Base-by-base conservation (phyloP, 208 protist species). In the Crithidia expoeki region DNA sequence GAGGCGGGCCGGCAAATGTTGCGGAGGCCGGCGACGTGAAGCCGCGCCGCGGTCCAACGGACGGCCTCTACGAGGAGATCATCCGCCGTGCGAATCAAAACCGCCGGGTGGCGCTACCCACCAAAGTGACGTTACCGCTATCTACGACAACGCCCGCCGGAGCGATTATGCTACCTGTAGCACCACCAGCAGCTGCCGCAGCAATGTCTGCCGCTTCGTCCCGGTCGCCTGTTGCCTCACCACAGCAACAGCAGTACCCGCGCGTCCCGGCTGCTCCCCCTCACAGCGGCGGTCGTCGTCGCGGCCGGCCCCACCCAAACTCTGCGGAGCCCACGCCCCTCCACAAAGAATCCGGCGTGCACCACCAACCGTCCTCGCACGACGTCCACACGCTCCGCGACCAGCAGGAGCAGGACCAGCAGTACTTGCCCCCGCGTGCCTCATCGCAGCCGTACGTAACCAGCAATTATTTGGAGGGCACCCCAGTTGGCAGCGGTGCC, bases 271-370 rank as follows among this genome's bases (percentile, higher is more conserved):
- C 44, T 19, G 16, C 44, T 49, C 10, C 44, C 16, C 10, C 44
- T 49, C 10, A 7, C 4, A 34, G 42, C 33, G 34, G 32, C 2
- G 51, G 63, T 19, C 42, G 53, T 27, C 59, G 38, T 21, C 40
- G 69, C n/a, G 27, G 51, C 9, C 65, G 33, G 16, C 66, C 19
- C 19, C 50, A 67, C 42, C 65, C 52, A 2, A 56, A 62, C 64
- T 81, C 76, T 9, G 71, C 64, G 0, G 68, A 70, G 19, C 64
- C 74, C 4, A 67, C 58, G 25, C 72, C 72, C 5, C 23, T 71
- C 16, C 63, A 46, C 25, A 21, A 36, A n/a, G 63, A 49, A 5
- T 10, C 53, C 3, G 47, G 62, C n/a, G 10, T 28, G 19, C n/a
- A n/a, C 10, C 36, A 40, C 36, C 36, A 40, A 12, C 28, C 28